Percentiles rank a stretch among this genome's conserved stretches.
phyloP scores from a whole-genome alignment of 2,329 filamentous ascomycete species.

The Pseudogymnoascus destructans region DNA sequence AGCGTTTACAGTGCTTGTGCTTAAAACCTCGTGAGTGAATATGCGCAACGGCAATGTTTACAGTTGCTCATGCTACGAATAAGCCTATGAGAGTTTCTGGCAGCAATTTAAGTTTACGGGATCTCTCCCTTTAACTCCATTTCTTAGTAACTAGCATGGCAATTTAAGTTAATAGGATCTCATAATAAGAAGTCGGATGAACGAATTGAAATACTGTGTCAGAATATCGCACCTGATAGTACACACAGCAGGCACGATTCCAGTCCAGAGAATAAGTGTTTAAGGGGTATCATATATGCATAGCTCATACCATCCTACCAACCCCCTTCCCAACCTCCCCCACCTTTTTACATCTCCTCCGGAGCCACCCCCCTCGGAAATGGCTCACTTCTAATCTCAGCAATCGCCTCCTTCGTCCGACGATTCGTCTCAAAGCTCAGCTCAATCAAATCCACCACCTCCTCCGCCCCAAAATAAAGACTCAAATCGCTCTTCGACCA shows the following conservation, averaged over 20 bases:
- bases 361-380: slow-evolving; percentile 25
- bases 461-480: slow-evolving; percentile 45
- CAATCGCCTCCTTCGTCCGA: slow-evolving; percentile 43
- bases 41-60: neutral
- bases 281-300: slow-evolving; percentile 5
- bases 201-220: neutral
- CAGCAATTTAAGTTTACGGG: neutral
- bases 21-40: neutral
- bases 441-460: slow-evolving; percentile 49
- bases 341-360: neutral
- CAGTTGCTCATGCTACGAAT: neutral
- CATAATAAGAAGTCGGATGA: neutral
- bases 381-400: slow-evolving; percentile 42
- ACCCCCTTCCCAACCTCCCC: neutral
- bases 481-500: slow-evolving; percentile 56
- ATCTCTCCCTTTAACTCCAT: neutral
- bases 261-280: neutral
- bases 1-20: neutral
- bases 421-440: slow-evolving; percentile 52
- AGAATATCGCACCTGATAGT: neutral
- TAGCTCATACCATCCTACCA: slow-evolving; percentile 3
- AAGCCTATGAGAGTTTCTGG: neutral
- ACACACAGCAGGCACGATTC: neutral
- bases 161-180: neutral
- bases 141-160: neutral